phyloP scores from a whole-genome alignment of 1,284 basidiomycete genomes.

The Ceratobasidium theobromae region DNA sequence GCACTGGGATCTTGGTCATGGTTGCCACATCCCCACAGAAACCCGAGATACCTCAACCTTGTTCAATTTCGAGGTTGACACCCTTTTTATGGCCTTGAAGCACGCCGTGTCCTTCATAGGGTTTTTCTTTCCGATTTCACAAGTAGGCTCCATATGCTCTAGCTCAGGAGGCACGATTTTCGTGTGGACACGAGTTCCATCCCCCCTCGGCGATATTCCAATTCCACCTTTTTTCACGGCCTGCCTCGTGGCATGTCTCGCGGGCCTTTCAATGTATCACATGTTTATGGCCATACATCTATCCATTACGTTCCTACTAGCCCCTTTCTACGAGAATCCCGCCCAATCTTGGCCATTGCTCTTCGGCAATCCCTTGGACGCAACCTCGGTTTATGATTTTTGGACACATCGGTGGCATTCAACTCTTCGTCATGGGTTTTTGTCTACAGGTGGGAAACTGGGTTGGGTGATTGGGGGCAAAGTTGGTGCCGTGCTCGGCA shows the following conservation, averaged over 20 bases:
- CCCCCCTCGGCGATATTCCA: neutral
- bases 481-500: constrained; percentile 49
- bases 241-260: neutral
- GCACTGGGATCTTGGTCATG: constrained; percentile 17
- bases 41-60: constrained; percentile 6
- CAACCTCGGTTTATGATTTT: constrained; percentile 19
- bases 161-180: constrained; percentile 13
- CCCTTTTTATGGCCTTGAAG: neutral
- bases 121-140: neutral
- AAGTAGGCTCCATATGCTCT: constrained; percentile 4
- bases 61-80: constrained; percentile 14
- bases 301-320: neutral
- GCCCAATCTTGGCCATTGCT: constrained; percentile 23
- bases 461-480: constrained; percentile 8
- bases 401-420: constrained; percentile 27
- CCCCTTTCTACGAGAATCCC: constrained; percentile 14
- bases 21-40: constrained; percentile 8
- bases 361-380: constrained; percentile 2
- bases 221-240: constrained; percentile 14
- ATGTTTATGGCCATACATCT: neutral
- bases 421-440: constrained; percentile 14
- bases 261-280: neutral
- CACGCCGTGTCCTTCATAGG: neutral
- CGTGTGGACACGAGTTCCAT: constrained; percentile 5
- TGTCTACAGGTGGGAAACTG: constrained; percentile 6